These are phyloP conservation scores for Knufia petricola DNA, from an alignment of 2,329 filamentous ascomycete genomes.

Conservation along the genomic window DNA sequence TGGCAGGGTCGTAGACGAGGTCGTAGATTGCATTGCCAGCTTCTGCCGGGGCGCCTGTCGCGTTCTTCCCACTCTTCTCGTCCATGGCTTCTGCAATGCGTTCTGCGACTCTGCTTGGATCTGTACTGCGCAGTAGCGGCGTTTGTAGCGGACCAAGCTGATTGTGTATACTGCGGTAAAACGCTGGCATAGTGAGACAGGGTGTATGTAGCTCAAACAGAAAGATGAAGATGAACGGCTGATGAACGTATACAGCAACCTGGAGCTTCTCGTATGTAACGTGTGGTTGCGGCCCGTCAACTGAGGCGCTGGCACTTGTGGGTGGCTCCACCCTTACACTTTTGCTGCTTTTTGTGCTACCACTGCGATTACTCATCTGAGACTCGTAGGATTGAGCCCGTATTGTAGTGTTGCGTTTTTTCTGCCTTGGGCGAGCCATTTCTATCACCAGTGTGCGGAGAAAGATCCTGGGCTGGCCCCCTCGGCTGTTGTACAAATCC, in stretches of 20 bases:
- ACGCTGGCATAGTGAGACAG: constrained; percentile 32
- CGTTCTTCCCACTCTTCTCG: constrained; percentile 10
- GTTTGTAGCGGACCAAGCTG: constrained; percentile 41
- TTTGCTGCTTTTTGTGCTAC: not conserved
- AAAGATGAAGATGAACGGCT: constrained; percentile 44
- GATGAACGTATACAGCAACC: constrained; percentile 27
- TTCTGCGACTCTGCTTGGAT: constrained; percentile 31
- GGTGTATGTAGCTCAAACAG: constrained; percentile 37
- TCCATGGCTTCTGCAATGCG: constrained; percentile 25
- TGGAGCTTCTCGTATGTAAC: constrained; percentile 18
- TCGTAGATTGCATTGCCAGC: constrained; percentile 43
- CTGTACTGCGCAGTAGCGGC: constrained; percentile 38
- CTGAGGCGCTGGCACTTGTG: constrained; percentile 18
- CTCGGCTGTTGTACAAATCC: constrained; percentile 12
- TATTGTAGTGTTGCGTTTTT: not conserved
- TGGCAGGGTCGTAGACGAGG: constrained; percentile 50
- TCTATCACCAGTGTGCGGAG: constrained; percentile 30
- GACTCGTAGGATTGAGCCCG: not conserved
- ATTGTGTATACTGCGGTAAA: constrained; percentile 41
- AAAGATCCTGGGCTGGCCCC: constrained; percentile 24
- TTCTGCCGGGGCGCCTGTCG: constrained; percentile 25
- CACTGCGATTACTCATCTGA: not conserved
- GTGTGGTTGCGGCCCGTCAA: constrained; percentile 16
- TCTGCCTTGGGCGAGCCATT: constrained; percentile 16
- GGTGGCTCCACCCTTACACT: constrained; percentile 5